Base-by-base conservation (phyloP, 805 yeast species). In the Vanderwaltozyma polyspora region DNA sequence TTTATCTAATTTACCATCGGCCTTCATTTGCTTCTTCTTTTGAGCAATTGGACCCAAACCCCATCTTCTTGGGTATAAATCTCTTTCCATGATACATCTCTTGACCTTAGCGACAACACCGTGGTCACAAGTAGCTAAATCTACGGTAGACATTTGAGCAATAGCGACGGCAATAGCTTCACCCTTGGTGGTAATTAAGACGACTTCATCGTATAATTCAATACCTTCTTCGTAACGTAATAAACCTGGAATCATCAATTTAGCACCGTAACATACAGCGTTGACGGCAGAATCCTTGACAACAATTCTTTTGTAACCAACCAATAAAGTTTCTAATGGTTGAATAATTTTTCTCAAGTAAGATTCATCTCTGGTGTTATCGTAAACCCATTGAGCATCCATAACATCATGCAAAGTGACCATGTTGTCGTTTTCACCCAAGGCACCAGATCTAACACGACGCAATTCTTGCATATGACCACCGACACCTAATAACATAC, bases 401-500 rank as follows among this genome's bases (percentile, higher is more conserved):
- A 91, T 68, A 35, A 91, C 91, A 66, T 91, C 98, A 66, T 91
- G 98, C 56, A 91, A 72, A 42, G 98, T 87, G 39, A 91, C 95
- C 69, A 91, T 67, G 63, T 80, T 79, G 57, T 91, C 96, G 52
- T 69, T 72, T 66, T 91, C 98, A 53, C 78, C 70, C 57, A 91
- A 59, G 39, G 97, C 96, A 60, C 98, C 98, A 32, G 95, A 83
- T 68, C 98, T 79, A 44, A 91, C 98, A 72, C 98, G 87, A 68
- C 98, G 85, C 54, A 91, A 79, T 68, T 91, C 98, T 74, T 91
- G 98, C 98, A 91, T 91, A 68, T 91, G 98, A 49, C 97, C 98
- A 62, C 98, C 98, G 49, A 86, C 96, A 54, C 97, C 96, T 47
- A 91, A 72, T 40, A 91, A 72, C 95, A 91, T 87, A 68, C 98